A percentile compares a stretch with the other conserved stretches of the same genome.
Conservation (phyloP, 495 filamentous ascomycete genomes). For the Aspergillus steynii region DNA sequence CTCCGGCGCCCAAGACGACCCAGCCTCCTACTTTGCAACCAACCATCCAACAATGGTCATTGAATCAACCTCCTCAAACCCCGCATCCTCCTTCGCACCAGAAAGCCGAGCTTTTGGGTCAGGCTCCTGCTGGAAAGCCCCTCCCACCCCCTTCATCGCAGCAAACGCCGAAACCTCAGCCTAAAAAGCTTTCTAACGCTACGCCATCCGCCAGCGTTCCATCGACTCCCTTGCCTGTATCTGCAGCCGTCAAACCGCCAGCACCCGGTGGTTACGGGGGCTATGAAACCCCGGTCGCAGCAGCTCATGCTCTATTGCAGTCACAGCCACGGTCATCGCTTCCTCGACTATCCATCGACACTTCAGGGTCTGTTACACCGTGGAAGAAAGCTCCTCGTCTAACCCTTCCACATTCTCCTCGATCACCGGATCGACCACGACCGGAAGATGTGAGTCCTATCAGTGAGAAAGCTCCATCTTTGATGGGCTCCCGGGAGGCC, state of each 20-base stretch:
- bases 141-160: slow-evolving; percentile 18
- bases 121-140: slow-evolving; percentile 23
- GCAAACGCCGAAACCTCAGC: slow-evolving; percentile 13
- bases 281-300: slow-evolving; percentile 33
- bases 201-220: slow-evolving; percentile 25
- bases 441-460: slow-evolving; percentile 56
- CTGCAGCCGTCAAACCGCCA: slow-evolving; percentile 26
- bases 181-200: slow-evolving; percentile 15
- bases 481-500: slow-evolving; percentile 35
- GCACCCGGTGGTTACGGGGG: slow-evolving; percentile 24
- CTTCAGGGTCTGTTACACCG: slow-evolving; percentile 46
- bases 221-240: slow-evolving; percentile 31
- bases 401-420: slow-evolving; percentile 42
- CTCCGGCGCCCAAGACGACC: slow-evolving; percentile 12
- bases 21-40: slow-evolving; percentile 31
- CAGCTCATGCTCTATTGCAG: slow-evolving; percentile 26
- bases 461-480: slow-evolving; percentile 49
- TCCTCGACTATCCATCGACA: slow-evolving; percentile 44
- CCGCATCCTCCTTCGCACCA: slow-evolving; percentile 25
- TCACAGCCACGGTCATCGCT: slow-evolving; percentile 29
- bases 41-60: slow-evolving; percentile 46
- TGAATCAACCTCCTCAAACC: slow-evolving; percentile 41
- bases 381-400: slow-evolving; percentile 47
- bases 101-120: slow-evolving; percentile 9
- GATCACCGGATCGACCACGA: slow-evolving; percentile 47